Evolutionary conservation across 2,329 filamentous ascomycete genomes (phyloP).

Genomic region (Pseudocercospora macadamiae): DNA sequence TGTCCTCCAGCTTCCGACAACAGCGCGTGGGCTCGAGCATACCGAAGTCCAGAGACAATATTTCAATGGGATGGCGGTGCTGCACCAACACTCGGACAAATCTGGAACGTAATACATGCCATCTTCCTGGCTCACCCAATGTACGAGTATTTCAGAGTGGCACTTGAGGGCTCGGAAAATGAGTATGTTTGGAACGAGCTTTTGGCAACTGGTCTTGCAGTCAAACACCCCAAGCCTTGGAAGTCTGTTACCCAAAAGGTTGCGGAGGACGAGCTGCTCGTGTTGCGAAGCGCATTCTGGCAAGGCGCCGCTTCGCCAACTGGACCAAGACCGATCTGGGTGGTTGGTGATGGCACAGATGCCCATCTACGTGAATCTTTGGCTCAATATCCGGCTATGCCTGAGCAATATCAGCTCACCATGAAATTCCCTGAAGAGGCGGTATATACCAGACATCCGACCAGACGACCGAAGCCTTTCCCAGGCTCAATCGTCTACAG

Average conservation of each 20-base stretch:
- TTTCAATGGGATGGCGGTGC: constrained; percentile 45
- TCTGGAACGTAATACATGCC: constrained; percentile 53
- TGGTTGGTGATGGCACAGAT: constrained; percentile 28
- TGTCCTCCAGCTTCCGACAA: constrained; percentile 35
- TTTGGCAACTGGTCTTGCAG: constrained; percentile 46
- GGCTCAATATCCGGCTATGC: constrained; percentile 45
- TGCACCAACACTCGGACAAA: constrained; percentile 47
- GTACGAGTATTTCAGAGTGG: constrained; percentile 50
- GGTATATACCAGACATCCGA: constrained; percentile 68
- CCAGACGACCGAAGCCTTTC: constrained; percentile 70
- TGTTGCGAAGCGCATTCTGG: constrained; percentile 54
- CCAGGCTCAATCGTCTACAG: constrained; percentile 74
- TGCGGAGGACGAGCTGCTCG: constrained; percentile 47
- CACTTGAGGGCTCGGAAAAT: constrained; percentile 42
- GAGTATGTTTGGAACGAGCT: constrained; percentile 45
- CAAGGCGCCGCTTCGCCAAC: constrained; percentile 48
- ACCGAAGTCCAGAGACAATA: constrained; percentile 46
- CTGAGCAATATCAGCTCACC: constrained; percentile 50
- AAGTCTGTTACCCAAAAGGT: constrained; percentile 33
- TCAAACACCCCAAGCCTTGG: constrained; percentile 44
- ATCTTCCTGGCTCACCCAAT: constrained; percentile 50
- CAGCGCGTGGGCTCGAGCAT: constrained; percentile 48
- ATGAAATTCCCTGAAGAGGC: constrained; percentile 51
- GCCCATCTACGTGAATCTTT: constrained; percentile 22
- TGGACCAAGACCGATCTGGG: constrained; percentile 45